Evolutionary conservation across 75 land plant species (phyloP), one percentile per base, ranked within the genome.

Genomic region (Sequoiadendron giganteum): DNA sequence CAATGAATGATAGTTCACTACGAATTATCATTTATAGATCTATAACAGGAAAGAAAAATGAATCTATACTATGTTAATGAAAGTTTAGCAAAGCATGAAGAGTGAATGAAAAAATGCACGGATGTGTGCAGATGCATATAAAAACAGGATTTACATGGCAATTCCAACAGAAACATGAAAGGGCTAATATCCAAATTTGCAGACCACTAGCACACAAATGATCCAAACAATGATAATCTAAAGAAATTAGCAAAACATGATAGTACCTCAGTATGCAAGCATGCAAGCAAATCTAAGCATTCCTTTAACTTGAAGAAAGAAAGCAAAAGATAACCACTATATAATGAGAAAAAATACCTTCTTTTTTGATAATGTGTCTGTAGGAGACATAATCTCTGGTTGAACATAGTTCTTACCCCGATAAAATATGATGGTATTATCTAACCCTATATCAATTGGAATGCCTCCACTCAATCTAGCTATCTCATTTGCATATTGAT

Each of bases 391-490:
- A 34, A 93, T 90, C 82, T 93, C 87, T 45, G 99, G 99, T 87
- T 91, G 93, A 56, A 92, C 94, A 87, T 97, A 97, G 84, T 97
- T 97, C 92, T 95, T 96, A 25, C 99, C 99, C 13, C 99, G 94
- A 81, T 93, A 97, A 78, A 97, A 92, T 39, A 96, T 90, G 48
- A 97, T 95, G 9, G 92, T 95, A 49, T 92, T 96, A 42, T 89
- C 90, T 85, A 90, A 88, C 80, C 94, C 94, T 45, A 97, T 96
- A 84, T 96, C 99, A 88, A 97, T 96, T 25, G 94, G 94, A 47
- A 92, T 92, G 87, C 99, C 98, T 88, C 96, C 95, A 89, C 98
- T 97, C 43, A 97, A 92, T 68, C 96, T 88, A 10, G 94, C 90
- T 78, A 97, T 92, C 90, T 96, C 93, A 56, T 92, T 92, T 42